Base-by-base conservation (phyloP, 257 asterid genomes). In the Eucommia ulmoides region DNA sequence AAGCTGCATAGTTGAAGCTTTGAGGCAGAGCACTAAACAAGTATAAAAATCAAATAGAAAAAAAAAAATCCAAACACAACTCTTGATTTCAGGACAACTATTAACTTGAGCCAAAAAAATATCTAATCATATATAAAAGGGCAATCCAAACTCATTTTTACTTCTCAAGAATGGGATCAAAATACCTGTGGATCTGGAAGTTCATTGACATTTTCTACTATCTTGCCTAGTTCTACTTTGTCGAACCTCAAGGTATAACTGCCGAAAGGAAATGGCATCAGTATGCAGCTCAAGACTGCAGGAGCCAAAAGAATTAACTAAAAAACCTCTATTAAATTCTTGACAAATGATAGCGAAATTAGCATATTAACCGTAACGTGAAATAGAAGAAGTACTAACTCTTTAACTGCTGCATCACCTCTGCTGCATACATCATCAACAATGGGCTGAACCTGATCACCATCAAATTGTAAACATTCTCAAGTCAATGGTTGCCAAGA, bases 361-460 rank as follows among this genome's bases (percentile, higher is more conserved):
- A 56, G 47, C 35, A 68, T 54, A 26, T 60, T 29, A 29, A 29
- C 12, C 38, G 17, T 53, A 24, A 23, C 17, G 62, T 62, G 22
- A 48, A 60, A 67, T 46, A 67, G 53, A 52, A 51, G 60, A 66
- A 69, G 73, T 60, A 73, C 96, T 54, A 61, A 89, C 96, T 89
- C 98, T 69, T 80, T 82, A 59, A 89, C 86, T 50, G 98, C 96
- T 12, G 77, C 79, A 75, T 89, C 94, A 22, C 98, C 98, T 75
- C 88, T 73, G 45, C 56, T 69, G 58, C 92, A 76, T 1, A 89
- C 75, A 51, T 83, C 94, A 50, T 89, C 94, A 56, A 89, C 93
- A 70, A 89, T 89, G 54, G 96, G 98, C 42, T 89, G 92, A 68
- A 89, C 98, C 98, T 85, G 73, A 69, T 26, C 8, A 29, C 7